Percentiles rank a stretch among this genome's conserved stretches.
Conservation (phyloP, 371 early-diverging fungal genomes). For the Mortierella sp. region DNA sequence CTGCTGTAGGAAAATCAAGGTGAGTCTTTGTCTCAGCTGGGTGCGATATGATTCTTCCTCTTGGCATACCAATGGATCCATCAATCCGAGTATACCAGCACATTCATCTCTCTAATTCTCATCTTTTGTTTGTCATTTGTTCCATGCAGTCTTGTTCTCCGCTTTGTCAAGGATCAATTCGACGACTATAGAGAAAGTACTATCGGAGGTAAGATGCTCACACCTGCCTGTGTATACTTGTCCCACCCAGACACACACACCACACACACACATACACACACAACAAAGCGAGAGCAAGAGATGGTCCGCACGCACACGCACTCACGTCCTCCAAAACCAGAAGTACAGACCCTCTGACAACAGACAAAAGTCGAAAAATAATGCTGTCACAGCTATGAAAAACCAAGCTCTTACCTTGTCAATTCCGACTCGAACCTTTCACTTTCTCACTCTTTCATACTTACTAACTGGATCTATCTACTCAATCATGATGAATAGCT, state of each 20-base stretch:
- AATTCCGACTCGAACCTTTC: too few species aligned
- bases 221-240: too few species aligned
- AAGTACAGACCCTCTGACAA: too few species aligned
- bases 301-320: too few species aligned
- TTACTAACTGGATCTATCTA: not conserved
- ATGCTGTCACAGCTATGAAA: conserved; percentile 17
- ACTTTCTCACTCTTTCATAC: too few species aligned
- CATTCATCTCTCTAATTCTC: not conserved
- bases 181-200: conserved; percentile 98
- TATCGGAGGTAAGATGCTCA: conserved; percentile 84
- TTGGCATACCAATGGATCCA: not conserved
- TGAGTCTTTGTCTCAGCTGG: conserved; percentile 30
- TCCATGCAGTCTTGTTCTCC: conserved; percentile 83
- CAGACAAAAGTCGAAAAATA: conserved; percentile 15
- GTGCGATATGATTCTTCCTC: not conserved
- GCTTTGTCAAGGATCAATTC: conserved; percentile 97
- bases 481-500: conserved; percentile 61
- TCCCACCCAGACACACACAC: too few species aligned
- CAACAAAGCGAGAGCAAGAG: not conserved
- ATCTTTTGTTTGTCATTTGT: not conserved
- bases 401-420: too few species aligned
- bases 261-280: not conserved
- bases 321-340: too few species aligned
- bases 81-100: not conserved
- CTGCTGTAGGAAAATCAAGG: conserved; percentile 93